A percentile compares a stretch with the other conserved stretches of the same genome.
Conservation (phyloP, 225 moss, liverwort and hornwort genomes). For the Pseudoscleropodium purum region DNA sequence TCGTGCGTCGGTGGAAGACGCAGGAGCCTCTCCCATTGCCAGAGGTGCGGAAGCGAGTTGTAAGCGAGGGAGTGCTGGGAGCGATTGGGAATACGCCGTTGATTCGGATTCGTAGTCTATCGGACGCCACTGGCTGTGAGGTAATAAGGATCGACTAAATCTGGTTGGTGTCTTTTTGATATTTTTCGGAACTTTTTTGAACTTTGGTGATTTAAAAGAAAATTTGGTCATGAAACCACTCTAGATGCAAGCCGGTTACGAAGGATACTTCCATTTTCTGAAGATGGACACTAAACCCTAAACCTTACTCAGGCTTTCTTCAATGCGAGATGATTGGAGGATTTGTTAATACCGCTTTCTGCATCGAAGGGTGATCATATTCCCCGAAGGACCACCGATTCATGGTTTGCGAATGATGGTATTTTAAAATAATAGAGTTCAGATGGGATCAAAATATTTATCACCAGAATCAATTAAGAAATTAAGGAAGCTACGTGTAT, state of each 20-base stretch:
- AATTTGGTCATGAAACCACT: neutral
- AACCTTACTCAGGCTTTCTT: neutral
- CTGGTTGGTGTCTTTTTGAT: neutral
- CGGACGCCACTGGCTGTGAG: conserved; percentile 48
- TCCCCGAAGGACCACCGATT: neutral
- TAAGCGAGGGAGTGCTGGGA: conserved; percentile 30
- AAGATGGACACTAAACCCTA: neutral
- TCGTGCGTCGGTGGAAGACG: neutral
- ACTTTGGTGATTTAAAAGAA: neutral
- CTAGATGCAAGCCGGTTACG: neutral
- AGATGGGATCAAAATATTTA: neutral
- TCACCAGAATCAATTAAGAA: neutral
- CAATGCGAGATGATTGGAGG: neutral
- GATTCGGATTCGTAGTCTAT: conserved; percentile 43
- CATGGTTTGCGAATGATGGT: neutral
- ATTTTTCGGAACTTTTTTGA: neutral
- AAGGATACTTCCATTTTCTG: neutral
- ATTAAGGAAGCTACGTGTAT: too few relatives aligned
- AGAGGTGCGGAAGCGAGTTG: neutral
- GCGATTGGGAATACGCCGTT: conserved; percentile 50
- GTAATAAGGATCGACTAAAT: neutral
- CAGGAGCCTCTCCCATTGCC: neutral
- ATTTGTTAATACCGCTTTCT: neutral
- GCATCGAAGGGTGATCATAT: neutral
- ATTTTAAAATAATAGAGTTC: neutral